Percentiles rank a stretch among this genome's conserved stretches.
Evolutionary conservation across 495 filamentous ascomycete genomes (phyloP).

Genomic region (Daldinia vernicosa): DNA sequence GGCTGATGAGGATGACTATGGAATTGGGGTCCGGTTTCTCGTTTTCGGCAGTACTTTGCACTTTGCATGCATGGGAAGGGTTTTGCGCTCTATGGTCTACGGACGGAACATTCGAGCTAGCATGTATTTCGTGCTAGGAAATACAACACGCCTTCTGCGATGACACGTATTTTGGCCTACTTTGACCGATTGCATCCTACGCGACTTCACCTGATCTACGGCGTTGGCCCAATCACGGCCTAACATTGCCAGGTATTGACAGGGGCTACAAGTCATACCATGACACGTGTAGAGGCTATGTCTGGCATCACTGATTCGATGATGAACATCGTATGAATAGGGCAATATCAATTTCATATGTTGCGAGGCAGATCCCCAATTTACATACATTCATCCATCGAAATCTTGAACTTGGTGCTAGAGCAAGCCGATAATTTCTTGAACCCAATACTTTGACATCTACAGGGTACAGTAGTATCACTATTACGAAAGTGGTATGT

Average conservation of each 20-base stretch:
- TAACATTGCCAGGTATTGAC: constrained; percentile 3
- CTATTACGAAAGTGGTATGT: neutral
- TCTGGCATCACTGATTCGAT: constrained; percentile 5
- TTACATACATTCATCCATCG: neutral
- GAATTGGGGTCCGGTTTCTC: constrained; percentile 47
- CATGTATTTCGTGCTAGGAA: constrained; percentile 49
- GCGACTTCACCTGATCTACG: constrained; percentile 15
- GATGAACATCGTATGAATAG: neutral
- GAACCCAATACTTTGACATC: neutral
- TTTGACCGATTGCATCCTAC: constrained; percentile 22
- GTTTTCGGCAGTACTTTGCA: constrained; percentile 49
- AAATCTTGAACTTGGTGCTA: neutral
- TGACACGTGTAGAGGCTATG: constrained; percentile 32
- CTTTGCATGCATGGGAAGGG: constrained; percentile 50
- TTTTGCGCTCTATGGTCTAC: constrained; percentile 50
- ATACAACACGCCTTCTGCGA: constrained; percentile 49
- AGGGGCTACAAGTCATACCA: constrained; percentile 16
- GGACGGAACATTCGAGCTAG: constrained; percentile 48
- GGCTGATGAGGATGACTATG: constrained; percentile 39
- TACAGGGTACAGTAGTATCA: neutral
- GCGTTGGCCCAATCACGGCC: constrained; percentile 23
- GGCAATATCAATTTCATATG: constrained; percentile 4
- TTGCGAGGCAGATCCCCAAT: constrained; percentile 1
- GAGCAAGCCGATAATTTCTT: neutral
- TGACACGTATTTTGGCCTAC: constrained; percentile 40